Conservation (phyloP, 78 protist species). For the Blattamonas nauphoetae region DNA sequence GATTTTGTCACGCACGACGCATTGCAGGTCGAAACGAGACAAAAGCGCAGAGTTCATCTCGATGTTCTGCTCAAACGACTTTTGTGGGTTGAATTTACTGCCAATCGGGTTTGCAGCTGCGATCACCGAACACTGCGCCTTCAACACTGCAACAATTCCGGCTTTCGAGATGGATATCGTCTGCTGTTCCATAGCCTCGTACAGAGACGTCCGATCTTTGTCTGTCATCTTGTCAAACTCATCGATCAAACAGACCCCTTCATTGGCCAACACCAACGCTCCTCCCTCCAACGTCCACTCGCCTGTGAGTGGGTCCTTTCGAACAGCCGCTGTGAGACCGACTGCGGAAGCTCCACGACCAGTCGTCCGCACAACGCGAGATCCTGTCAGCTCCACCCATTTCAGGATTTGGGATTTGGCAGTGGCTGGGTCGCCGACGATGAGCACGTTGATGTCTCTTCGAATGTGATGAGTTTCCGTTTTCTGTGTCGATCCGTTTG, state of each 20-base stretch:
- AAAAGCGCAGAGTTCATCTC: slow-evolving; percentile 93
- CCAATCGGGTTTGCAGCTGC: slow-evolving; percentile 97
- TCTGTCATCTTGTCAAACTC: slow-evolving; percentile 98
- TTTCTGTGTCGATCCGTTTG: too few relatives aligned
- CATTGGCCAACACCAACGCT: slow-evolving; percentile 98
- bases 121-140: slow-evolving; percentile 89
- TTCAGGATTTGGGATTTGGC: slow-evolving; percentile 93
- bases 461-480: slow-evolving; percentile 68
- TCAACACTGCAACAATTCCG: slow-evolving; percentile 93
- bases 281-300: slow-evolving; percentile 99
- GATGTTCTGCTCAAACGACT: slow-evolving; percentile 72
- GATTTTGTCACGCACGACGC: slow-evolving; percentile 74
- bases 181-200: slow-evolving; percentile 99
- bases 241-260: slow-evolving; percentile 95
- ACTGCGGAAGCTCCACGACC: slow-evolving; percentile 96
- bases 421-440: slow-evolving; percentile 98
- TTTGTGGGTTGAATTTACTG: slow-evolving; percentile 75
- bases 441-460: slow-evolving; percentile 97
- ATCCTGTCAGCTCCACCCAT: slow-evolving; percentile 83
- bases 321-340: slow-evolving; percentile 97
- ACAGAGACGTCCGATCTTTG: slow-evolving; percentile 87
- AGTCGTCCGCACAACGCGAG: slow-evolving; percentile 92
- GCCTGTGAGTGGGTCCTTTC: slow-evolving; percentile 81
- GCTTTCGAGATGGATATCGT: slow-evolving; percentile 94
- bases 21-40: slow-evolving; percentile 88